Percentiles rank a stretch among this genome's conserved stretches.
phyloP scores from a whole-genome alignment of 2,329 filamentous ascomycete genomes.

The Cytospora chrysosperma region DNA sequence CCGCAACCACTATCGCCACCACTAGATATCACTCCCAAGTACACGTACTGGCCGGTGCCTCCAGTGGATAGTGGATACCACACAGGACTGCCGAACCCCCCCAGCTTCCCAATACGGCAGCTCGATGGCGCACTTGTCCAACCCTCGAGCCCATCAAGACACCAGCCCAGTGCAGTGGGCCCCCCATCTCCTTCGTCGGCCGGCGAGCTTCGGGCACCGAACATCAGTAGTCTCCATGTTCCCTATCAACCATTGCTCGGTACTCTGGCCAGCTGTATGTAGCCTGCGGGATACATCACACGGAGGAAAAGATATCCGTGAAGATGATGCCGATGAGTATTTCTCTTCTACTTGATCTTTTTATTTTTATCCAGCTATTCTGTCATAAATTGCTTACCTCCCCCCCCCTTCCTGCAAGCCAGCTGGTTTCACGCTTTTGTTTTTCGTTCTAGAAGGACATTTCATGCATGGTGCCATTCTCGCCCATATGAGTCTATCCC shows the following conservation, averaged over 20 bases:
- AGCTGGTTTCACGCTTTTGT: not conserved
- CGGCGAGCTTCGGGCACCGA: conserved; percentile 12
- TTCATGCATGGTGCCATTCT: conserved; percentile 2
- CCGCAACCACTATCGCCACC: not conserved
- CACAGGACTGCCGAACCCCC: not conserved
- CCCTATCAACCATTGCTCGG: no score
- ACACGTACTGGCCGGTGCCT: no score
- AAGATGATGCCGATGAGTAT: not conserved
- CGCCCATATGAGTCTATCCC: not conserved
- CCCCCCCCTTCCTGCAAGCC: not conserved
- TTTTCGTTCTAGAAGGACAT: conserved; percentile 2
- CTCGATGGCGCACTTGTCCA: not conserved
- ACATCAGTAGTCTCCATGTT: not conserved
- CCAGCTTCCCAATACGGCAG: conserved; percentile 1
- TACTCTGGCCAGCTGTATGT: not conserved
- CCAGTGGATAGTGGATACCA: not conserved
- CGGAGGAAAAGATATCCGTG: not conserved
- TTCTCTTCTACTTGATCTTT: not conserved
- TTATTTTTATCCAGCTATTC: no score
- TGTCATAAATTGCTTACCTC: no score
- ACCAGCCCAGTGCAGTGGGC: not conserved
- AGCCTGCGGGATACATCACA: not conserved
- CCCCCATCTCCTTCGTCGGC: not conserved
- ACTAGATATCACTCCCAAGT: not conserved
- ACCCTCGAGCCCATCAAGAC: not conserved